phyloP scores from a whole-genome alignment of 2,329 filamentous ascomycete genomes.

The Grosmannia serpens region DNA sequence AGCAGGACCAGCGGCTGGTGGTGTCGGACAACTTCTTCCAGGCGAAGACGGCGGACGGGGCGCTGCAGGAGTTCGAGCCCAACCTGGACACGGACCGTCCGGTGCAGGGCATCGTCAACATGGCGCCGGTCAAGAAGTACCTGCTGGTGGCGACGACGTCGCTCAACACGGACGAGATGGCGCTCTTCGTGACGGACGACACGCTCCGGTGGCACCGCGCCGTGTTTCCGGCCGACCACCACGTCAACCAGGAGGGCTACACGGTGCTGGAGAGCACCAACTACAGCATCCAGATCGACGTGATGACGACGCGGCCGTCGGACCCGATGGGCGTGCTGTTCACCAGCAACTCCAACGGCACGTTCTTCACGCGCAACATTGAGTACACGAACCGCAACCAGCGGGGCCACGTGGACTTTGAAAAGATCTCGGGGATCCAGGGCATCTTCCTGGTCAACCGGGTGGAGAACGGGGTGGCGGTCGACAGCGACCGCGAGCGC shows the following conservation, averaged over 20 bases:
- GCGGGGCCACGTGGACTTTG: conserved; percentile 77
- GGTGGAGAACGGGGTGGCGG: conserved; percentile 74
- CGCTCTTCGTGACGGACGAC: conserved; percentile 80
- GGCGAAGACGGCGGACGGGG: conserved; percentile 30
- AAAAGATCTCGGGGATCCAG: conserved; percentile 84
- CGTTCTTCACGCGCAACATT: conserved; percentile 85
- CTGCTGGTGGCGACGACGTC: conserved; percentile 75
- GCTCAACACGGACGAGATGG: conserved; percentile 75
- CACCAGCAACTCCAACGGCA: conserved; percentile 95
- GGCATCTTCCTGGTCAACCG: conserved; percentile 85
- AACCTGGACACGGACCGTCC: conserved; percentile 62
- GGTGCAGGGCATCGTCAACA: conserved; percentile 67
- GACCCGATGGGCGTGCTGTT: conserved; percentile 78
- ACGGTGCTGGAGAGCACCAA: conserved; percentile 93
- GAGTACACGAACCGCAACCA: conserved; percentile 82
- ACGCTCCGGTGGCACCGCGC: conserved; percentile 81
- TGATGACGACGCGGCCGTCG: conserved; percentile 56
- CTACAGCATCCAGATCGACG: conserved; percentile 95
- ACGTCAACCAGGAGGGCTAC: conserved; percentile 72
- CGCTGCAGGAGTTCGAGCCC: conserved; percentile 58
- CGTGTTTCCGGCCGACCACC: conserved; percentile 75
- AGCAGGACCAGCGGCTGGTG: conserved; percentile 65
- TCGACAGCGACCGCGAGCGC: conserved; percentile 39
- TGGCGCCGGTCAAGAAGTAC: conserved; percentile 77
- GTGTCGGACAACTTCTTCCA: conserved; percentile 78